Evolutionary conservation across 1,284 basidiomycete genomes (phyloP).

Genomic region (Mycosarcoma mackinlayi): DNA sequence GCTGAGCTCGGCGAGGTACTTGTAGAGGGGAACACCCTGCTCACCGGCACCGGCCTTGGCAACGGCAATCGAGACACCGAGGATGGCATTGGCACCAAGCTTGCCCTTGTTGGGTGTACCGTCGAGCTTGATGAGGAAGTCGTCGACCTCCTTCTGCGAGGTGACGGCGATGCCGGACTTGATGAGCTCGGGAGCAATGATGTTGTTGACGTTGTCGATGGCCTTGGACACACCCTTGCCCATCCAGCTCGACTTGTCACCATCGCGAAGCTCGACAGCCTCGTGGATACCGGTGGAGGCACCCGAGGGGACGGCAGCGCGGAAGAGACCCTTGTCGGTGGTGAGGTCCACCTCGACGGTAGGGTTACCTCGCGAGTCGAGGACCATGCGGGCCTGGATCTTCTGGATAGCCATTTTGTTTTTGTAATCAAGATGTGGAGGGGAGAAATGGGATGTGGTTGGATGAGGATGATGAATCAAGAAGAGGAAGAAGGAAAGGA

Average conservation of each 20-base stretch:
- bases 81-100: conserved; percentile 98
- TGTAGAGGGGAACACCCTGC: conserved; percentile 87
- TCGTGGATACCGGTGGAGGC: conserved; percentile 98
- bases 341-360: conserved; percentile 68
- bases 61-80: conserved; percentile 97
- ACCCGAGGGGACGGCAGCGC: conserved; percentile 94
- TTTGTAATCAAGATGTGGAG: conserved; percentile 5
- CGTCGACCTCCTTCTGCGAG: conserved; percentile 94
- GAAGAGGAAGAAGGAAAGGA: conserved; percentile 6
- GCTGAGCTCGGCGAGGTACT: conserved; percentile 93
- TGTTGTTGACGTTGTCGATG: conserved; percentile 91
- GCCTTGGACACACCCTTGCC: conserved; percentile 93
- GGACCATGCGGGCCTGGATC: conserved; percentile 61
- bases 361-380: conserved; percentile 68
- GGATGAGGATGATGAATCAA: conserved; percentile 17
- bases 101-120: conserved; percentile 99
- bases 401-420: conserved; percentile 61
- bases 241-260: conserved; percentile 90
- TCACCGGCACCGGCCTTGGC: conserved; percentile 85
- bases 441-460: background rate
- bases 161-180: conserved; percentile 86
- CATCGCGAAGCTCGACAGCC: conserved; percentile 98
- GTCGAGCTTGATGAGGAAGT: conserved; percentile 98
- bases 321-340: conserved; percentile 79
- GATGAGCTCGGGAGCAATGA: conserved; percentile 90